Percentiles rank a stretch among this genome's conserved stretches.
These are phyloP conservation scores for Metschnikowia santaceciliae DNA, from an alignment of 805 yeast species.

Conservation along the genomic window DNA sequence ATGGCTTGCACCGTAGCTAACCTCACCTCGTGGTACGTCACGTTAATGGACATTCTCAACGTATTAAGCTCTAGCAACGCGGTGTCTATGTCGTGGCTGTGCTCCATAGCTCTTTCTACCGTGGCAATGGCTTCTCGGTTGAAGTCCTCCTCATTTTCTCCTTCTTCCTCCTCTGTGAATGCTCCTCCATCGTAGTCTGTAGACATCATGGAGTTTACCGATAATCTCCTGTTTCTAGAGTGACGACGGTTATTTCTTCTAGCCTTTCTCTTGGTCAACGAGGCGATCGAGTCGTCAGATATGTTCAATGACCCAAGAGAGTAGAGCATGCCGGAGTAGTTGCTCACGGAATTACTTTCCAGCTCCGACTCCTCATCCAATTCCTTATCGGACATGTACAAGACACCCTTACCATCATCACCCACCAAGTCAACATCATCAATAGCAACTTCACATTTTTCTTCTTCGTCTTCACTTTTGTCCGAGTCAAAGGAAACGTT, in stretches of 20 bases:
- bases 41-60: constrained; percentile 95
- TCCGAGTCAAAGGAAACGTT: constrained; percentile 35
- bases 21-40: constrained; percentile 88
- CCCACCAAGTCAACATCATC: constrained; percentile 38
- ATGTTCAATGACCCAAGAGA: constrained; percentile 46
- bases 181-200: constrained; percentile 46
- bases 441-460: constrained; percentile 16
- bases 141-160: constrained; percentile 62
- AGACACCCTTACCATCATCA: constrained; percentile 46
- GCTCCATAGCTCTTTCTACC: constrained; percentile 84
- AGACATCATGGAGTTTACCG: constrained; percentile 33
- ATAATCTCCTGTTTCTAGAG: constrained; percentile 29
- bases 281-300: constrained; percentile 58
- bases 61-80: constrained; percentile 92
- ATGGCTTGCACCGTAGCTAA: constrained; percentile 74
- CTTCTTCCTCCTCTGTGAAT: constrained; percentile 32
- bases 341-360: constrained; percentile 33
- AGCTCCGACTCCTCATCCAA: constrained; percentile 33
- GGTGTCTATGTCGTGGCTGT: constrained; percentile 89
- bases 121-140: constrained; percentile 90
- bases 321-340: constrained; percentile 42
- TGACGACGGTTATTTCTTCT: constrained; percentile 29
- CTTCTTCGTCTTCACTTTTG: constrained; percentile 29
- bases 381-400: constrained; percentile 47
- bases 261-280: constrained; percentile 44